Conservation (phyloP, 805 yeast genomes). For the Metschnikowia santaceciliae region DNA sequence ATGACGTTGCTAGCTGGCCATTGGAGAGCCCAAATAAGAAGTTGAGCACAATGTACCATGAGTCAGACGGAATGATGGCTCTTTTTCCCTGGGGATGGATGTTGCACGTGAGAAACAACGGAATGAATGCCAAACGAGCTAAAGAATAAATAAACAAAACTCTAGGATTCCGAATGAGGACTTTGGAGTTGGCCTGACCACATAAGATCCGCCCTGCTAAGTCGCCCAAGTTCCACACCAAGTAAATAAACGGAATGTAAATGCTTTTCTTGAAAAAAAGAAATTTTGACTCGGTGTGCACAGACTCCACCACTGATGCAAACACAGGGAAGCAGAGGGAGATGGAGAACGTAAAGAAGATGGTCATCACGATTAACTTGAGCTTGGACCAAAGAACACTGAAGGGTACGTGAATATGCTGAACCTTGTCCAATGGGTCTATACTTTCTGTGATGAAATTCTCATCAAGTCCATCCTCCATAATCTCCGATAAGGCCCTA, state of each 20-base stretch:
- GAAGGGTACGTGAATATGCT: conserved; percentile 53
- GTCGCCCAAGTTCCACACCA: conserved; percentile 90
- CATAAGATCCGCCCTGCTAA: conserved; percentile 71
- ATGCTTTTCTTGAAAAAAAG: conserved; percentile 45
- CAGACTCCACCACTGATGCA: conserved; percentile 65
- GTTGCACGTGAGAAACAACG: conserved; percentile 69
- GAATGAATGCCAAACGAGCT: conserved; percentile 57
- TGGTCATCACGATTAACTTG: conserved; percentile 59
- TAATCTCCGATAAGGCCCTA: conserved; percentile 15
- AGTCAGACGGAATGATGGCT: conserved; percentile 53
- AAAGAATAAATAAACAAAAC: conserved; percentile 52
- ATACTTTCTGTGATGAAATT: neutral
- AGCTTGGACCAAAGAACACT: conserved; percentile 57
- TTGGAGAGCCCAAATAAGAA: conserved; percentile 80
- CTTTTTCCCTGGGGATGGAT: conserved; percentile 33
- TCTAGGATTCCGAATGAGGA: conserved; percentile 38
- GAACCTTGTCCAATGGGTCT: conserved; percentile 11
- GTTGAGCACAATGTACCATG: conserved; percentile 65
- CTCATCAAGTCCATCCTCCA: conserved; percentile 8
- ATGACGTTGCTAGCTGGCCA: conserved; percentile 78
- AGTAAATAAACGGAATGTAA: conserved; percentile 69
- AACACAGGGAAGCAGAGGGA: conserved; percentile 86
- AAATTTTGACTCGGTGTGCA: conserved; percentile 25
- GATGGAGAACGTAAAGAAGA: conserved; percentile 67
- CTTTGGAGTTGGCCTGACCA: conserved; percentile 32